Evolutionary conservation across 768 basidiomycete species (phyloP).

Genomic region (Hypsizygus marmoreus): DNA sequence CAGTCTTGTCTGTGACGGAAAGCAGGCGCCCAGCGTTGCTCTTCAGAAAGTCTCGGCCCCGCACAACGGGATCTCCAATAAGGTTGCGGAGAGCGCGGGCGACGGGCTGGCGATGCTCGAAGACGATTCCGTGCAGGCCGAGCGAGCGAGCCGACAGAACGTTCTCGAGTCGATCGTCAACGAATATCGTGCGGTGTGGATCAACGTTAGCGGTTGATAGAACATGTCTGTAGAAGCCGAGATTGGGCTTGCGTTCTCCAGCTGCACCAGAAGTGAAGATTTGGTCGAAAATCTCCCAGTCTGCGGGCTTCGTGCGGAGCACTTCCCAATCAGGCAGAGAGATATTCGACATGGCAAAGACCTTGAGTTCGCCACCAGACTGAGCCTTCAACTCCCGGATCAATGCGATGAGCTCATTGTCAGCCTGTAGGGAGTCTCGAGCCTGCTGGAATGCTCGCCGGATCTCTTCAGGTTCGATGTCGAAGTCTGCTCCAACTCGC

Average conservation of each 20-base stretch:
- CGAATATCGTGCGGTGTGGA: slow-evolving; percentile 50
- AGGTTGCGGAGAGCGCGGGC: slow-evolving; percentile 48
- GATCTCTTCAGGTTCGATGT: slow-evolving; percentile 39
- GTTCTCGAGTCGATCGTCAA: slow-evolving; percentile 64
- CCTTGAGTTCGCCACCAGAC: slow-evolving; percentile 32
- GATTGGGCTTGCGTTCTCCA: slow-evolving; percentile 58
- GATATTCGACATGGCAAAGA: slow-evolving; percentile 65
- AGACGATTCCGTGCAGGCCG: slow-evolving; percentile 57
- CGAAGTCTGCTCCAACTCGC: slow-evolving; percentile 40
- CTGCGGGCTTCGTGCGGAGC: slow-evolving; percentile 44
- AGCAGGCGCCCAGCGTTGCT: slow-evolving; percentile 39
- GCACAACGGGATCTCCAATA: slow-evolving; percentile 44
- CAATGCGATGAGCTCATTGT: slow-evolving; percentile 46
- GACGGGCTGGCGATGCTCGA: slow-evolving; percentile 42
- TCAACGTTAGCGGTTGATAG: slow-evolving; percentile 44
- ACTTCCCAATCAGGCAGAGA: slow-evolving; percentile 52
- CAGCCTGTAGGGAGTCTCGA: slow-evolving; percentile 45
- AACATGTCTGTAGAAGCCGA: slow-evolving; percentile 54
- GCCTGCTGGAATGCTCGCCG: slow-evolving; percentile 47
- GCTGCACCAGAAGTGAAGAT: slow-evolving; percentile 54
- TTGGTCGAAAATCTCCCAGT: slow-evolving; percentile 50
- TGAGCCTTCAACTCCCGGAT: slow-evolving; percentile 47
- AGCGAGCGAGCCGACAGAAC: slow-evolving; percentile 58
- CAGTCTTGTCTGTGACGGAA: slow-evolving; percentile 43
- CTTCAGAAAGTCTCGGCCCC: slow-evolving; percentile 44